phyloP scores from a whole-genome alignment of 148 eudicot genomes.

The Rheum nobile region DNA sequence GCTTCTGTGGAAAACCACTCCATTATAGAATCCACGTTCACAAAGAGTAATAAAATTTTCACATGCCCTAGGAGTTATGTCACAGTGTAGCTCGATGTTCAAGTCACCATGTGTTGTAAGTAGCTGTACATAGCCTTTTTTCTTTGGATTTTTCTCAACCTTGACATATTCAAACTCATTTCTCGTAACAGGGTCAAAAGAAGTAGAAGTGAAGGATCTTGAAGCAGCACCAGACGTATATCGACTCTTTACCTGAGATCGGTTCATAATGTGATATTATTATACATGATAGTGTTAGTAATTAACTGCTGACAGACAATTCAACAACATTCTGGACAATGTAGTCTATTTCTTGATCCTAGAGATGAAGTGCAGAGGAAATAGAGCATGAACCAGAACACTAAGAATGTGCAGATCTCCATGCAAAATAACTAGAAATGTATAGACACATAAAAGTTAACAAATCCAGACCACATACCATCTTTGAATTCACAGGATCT shows the following conservation, averaged over 20 bases:
- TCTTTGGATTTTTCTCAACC: slow-evolving; percentile 94
- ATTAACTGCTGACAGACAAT: neutral
- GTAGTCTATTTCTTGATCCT: neutral
- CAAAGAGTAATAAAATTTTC: slow-evolving; percentile 93
- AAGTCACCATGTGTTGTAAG: slow-evolving; percentile 95
- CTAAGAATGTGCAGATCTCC: neutral
- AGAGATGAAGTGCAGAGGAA: neutral
- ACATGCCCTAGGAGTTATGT: slow-evolving; percentile 81
- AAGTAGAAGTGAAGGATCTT: slow-evolving; percentile 88
- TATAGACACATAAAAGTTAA: neutral
- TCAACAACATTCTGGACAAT: neutral
- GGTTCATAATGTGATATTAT: neutral
- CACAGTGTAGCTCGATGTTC: slow-evolving; percentile 93
- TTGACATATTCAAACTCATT: slow-evolving; percentile 85
- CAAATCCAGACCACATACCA: slow-evolving; percentile 80
- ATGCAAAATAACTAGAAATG: neutral
- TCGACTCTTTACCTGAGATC: slow-evolving; percentile 73
- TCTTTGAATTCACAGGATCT: slow-evolving; percentile 86
- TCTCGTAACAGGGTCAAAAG: slow-evolving; percentile 80
- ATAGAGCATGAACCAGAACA: neutral
- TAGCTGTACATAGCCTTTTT: slow-evolving; percentile 85
- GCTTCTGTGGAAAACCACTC: slow-evolving; percentile 78
- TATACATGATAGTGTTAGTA: neutral
- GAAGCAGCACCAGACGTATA: slow-evolving; percentile 97
- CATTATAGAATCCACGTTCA: slow-evolving; percentile 87